A percentile compares a stretch with the other conserved stretches of the same genome.
Conservation (phyloP, 768 basidiomycete species). For the Phylloporus arenicola region DNA sequence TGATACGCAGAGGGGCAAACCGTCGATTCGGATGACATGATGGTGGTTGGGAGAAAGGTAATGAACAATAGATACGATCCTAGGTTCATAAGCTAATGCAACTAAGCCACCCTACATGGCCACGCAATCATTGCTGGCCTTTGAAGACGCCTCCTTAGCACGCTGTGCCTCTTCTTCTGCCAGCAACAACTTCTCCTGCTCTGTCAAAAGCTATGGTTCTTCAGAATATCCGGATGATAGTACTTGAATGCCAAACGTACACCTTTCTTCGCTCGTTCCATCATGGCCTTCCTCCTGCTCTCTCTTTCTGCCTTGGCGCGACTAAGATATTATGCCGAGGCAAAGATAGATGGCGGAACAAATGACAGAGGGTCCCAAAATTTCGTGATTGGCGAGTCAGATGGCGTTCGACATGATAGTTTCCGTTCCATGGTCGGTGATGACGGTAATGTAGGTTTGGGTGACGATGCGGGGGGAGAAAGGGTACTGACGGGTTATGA, state of each 20-base stretch:
- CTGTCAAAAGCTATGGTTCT: constrained; percentile 45
- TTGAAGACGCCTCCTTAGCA: constrained; percentile 25
- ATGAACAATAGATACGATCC: too few species aligned
- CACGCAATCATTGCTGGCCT: constrained; percentile 43
- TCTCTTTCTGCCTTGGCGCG: constrained; percentile 72
- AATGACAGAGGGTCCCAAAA: constrained; percentile 42
- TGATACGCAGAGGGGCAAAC: too few species aligned
- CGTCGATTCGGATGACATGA: too few species aligned
- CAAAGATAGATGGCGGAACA: constrained; percentile 64
- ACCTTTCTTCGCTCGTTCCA: constrained; percentile 70
- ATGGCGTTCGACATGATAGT: constrained; percentile 24
- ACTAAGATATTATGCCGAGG: constrained; percentile 55
- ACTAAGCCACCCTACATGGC: constrained; percentile 42
- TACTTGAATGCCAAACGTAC: constrained; percentile 35
- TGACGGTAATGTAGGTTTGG: constrained; percentile 10
- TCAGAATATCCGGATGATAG: constrained; percentile 2
- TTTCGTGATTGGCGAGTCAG: constrained; percentile 34
- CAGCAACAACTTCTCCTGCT: constrained; percentile 58
- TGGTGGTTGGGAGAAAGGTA: too few species aligned
- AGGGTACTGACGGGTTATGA: constrained; percentile 60
- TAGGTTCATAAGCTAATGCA: too few species aligned
- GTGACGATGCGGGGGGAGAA: constrained; percentile 19
- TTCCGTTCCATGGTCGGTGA: constrained; percentile 12
- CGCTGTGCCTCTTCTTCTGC: constrained; percentile 47
- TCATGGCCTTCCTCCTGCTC: constrained; percentile 65